These are phyloP conservation scores for Amphicarpaea edgeworthii DNA, from an alignment of 306 rosid genomes.

Conservation along the genomic window DNA sequence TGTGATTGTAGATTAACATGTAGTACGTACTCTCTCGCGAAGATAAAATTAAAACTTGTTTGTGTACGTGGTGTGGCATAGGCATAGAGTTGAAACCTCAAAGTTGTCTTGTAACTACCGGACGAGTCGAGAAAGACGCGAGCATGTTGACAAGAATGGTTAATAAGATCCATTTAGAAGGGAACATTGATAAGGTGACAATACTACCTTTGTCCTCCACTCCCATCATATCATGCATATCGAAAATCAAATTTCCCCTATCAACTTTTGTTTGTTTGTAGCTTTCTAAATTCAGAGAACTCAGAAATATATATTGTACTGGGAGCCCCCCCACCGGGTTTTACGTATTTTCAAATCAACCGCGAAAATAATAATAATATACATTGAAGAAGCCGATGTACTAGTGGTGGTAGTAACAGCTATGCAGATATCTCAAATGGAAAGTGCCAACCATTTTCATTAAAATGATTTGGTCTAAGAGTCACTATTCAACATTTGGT, in stretches of 20 bases:
- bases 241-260: conserved; percentile 35
- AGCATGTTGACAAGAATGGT: conserved; percentile 61
- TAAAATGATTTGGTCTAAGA: conserved; percentile 36
- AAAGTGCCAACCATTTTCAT: conserved; percentile 39
- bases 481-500: conserved; percentile 39
- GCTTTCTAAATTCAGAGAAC: conserved; percentile 40
- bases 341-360: neutral
- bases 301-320: conserved; percentile 22
- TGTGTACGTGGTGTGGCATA: conserved; percentile 47
- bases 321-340: conserved; percentile 27
- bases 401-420: too few species aligned
- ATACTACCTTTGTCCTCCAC: conserved; percentile 63
- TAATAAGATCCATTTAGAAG: conserved; percentile 46
- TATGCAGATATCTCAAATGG: conserved; percentile 39
- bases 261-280: conserved; percentile 35
- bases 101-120: conserved; percentile 68
- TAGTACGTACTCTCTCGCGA: conserved; percentile 10
- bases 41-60: conserved; percentile 51
- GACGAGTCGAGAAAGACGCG: conserved; percentile 65
- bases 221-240: conserved; percentile 34
- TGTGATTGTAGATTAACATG: neutral
- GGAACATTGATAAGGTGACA: conserved; percentile 59
- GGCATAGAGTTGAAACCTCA: conserved; percentile 40
- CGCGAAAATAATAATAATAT: neutral
- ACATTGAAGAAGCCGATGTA: too few species aligned